Percentiles rank a stretch among this genome's conserved stretches.
These are phyloP conservation scores for Spongospora subterranea DNA, from an alignment of 208 protist genomes.

Conservation along the genomic window DNA sequence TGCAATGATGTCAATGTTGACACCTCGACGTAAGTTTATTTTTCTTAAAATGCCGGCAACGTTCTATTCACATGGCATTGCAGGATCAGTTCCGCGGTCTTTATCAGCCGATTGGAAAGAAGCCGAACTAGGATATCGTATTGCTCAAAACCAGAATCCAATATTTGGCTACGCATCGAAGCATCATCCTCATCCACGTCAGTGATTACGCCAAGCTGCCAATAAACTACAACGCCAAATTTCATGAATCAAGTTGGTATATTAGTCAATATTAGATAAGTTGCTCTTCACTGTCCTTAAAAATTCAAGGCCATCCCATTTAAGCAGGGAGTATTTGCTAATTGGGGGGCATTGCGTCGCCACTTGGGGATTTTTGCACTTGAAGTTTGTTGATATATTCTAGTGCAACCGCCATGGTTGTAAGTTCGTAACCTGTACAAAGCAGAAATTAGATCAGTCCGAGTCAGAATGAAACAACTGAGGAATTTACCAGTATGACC, in stretches of 20 bases:
- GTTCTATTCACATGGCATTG: no score
- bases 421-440: neutral
- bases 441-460: neutral
- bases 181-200: neutral
- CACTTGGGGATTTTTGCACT: neutral
- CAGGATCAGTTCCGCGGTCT: neutral
- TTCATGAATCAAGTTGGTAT: neutral
- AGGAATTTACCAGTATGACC: constrained; percentile 3
- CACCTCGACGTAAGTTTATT: no score
- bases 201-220: neutral
- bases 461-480: neutral
- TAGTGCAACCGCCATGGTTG: neutral
- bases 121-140: neutral
- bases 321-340: no score
- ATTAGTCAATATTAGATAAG: no score
- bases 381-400: neutral
- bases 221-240: neutral
- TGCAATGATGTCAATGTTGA: neutral
- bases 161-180: constrained; percentile 40
- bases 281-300: no score
- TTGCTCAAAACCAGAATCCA: constrained; percentile 52
- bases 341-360: no score
- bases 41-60: no score
- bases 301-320: no score
- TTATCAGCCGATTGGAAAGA: constrained; percentile 23